Conservation (phyloP, 2,329 filamentous ascomycete species). For the Colletotrichum neosansevieriae region DNA sequence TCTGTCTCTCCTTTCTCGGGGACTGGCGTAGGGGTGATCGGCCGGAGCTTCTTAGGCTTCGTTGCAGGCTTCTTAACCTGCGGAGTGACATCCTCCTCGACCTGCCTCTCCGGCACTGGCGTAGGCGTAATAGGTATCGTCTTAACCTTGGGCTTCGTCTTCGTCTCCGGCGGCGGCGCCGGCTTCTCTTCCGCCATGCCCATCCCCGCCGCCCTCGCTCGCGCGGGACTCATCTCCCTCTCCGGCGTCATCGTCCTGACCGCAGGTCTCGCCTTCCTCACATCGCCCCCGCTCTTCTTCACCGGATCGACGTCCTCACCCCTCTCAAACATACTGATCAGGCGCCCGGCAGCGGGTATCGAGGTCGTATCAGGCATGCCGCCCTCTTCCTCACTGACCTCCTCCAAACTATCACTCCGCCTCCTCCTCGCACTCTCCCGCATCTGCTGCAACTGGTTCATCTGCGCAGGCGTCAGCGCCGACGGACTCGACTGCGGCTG, state of each 20-base stretch:
- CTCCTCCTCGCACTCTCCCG: conserved; percentile 25
- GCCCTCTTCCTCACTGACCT: conserved; percentile 45
- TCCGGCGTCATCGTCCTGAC: conserved; percentile 50
- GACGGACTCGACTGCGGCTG: conserved; percentile 33
- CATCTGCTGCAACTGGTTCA: conserved; percentile 35
- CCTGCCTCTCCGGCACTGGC: background rate
- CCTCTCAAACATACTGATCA: conserved; percentile 77
- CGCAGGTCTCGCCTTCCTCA: conserved; percentile 38
- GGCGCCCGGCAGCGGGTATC: conserved; percentile 71
- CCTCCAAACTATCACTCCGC: conserved; percentile 48
- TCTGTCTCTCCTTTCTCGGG: background rate
- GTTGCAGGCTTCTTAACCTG: conserved; percentile 3
- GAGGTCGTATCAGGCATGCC: conserved; percentile 65
- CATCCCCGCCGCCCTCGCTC: conserved; percentile 32
- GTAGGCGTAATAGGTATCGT: conserved; percentile 37
- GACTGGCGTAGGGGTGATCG: conserved; percentile 3
- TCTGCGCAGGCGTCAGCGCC: conserved; percentile 30
- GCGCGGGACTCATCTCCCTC: conserved; percentile 44
- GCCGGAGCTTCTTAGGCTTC: conserved; percentile 8
- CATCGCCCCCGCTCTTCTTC: conserved; percentile 47
- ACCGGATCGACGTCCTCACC: conserved; percentile 47
- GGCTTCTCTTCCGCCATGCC: conserved; percentile 5
- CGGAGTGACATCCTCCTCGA: conserved; percentile 1
- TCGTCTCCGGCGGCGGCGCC: background rate
- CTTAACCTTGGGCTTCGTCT: conserved; percentile 45